Evolutionary conservation across 164 flowering plant species (phyloP), one percentile per base, ranked within the genome.

Genomic region (Malania oleifera): DNA sequence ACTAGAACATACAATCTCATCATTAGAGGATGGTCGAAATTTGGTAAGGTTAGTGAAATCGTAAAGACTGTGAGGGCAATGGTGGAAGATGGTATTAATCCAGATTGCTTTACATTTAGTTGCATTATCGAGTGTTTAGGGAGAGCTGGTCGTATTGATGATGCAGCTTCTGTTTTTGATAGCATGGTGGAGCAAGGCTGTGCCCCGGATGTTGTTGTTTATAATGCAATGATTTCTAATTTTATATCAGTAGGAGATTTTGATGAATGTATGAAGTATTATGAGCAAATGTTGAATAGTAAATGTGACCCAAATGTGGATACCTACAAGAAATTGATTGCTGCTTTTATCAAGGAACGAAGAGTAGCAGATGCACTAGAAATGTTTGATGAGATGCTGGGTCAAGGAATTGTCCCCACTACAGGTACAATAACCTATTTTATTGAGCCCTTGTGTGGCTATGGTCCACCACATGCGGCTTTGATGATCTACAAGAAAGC

Each of bases 381-480:
- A 70, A 58, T 87, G 79, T 80, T 86, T 76, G 95, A 93, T 68
- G 85, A 80, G 48, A 86, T 90, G 98, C 46, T 86, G 27, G 60
- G 20, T 22, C 71, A 66, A 60, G 87, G 82, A 52, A 65, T 93
- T 10, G 27, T 73, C 65, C 97, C 96, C 5, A 69, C 73, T 27
- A 77, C 87, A 7, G 97, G 97, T 52, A 59, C 66, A 18, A 34
- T 87, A 52, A 84, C 91, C 38, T 76, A 81, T 25, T 84, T 83
- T 57, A 70, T 93, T 35, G 75, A 83, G 52, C 85, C 78, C 38
- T 58, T 87, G 62, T 93, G 98, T 66, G 71, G 82, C 51, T 89
- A 78, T 71, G 98, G 97, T 54, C 98, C 97, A 37, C 97, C 98
- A 15, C 77, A 89, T 73, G 97, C 97, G 63, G 97, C 97, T 22